These are phyloP conservation scores for Podila epigama DNA, from an alignment of 192 early-diverging fungal genomes.

Conservation along the genomic window DNA sequence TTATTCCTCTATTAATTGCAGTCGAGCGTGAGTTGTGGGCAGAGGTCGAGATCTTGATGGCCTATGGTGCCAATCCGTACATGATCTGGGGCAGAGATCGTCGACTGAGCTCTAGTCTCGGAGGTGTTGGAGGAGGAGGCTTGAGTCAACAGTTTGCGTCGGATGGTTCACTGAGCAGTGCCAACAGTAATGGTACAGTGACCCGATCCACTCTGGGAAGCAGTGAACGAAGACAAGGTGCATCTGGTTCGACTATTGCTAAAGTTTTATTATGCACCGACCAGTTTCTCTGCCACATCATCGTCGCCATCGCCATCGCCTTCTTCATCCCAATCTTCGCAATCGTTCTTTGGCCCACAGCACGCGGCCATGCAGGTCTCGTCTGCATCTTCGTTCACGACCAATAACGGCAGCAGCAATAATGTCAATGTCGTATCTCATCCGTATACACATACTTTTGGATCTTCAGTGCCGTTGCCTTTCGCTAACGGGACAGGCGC, in stretches of 20 bases:
- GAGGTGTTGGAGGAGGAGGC: not conserved
- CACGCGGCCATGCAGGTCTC: slow-evolving; percentile 31
- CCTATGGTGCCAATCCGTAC: slow-evolving; percentile 47
- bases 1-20: slow-evolving; percentile 33
- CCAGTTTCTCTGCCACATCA: slow-evolving; percentile 38
- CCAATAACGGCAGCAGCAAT: slow-evolving; percentile 44
- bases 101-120: slow-evolving; percentile 17
- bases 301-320: slow-evolving; percentile 46
- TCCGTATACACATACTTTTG: no score
- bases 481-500: no score
- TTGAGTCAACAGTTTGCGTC: not conserved
- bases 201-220: slow-evolving; percentile 40
- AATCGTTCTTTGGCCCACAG: slow-evolving; percentile 48
- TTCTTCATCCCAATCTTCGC: slow-evolving; percentile 42
- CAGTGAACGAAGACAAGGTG: slow-evolving; percentile 48
- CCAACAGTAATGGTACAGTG: slow-evolving; percentile 15
- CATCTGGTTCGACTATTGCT: slow-evolving; percentile 40
- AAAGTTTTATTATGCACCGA: slow-evolving; percentile 44
- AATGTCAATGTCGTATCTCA: slow-evolving; percentile 43
- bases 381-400: slow-evolving; percentile 34
- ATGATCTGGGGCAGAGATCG: slow-evolving; percentile 43
- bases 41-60: slow-evolving; percentile 49
- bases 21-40: slow-evolving; percentile 47
- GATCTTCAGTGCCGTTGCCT: slow-evolving; percentile 32
- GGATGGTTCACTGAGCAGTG: slow-evolving; percentile 1